Evolutionary conservation across 2,329 filamentous ascomycete species (phyloP).

Genomic region (Aspergillus pseudoviridinutans): DNA sequence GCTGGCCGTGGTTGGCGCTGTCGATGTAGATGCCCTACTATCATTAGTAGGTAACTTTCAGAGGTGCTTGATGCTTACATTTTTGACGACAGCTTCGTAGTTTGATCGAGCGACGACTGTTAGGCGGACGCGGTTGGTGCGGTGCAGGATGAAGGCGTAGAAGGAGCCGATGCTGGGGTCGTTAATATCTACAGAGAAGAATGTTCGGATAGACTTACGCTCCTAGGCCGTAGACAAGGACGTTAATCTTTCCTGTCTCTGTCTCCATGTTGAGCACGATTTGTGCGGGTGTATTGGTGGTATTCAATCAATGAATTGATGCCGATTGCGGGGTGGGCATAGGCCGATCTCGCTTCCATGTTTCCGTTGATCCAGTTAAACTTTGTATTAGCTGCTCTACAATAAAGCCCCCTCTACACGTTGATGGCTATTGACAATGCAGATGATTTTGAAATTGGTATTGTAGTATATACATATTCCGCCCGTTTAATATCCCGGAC

Average conservation of each 20-base stretch:
- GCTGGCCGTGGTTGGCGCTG: slow-evolving; percentile 40
- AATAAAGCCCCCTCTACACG: too few species aligned
- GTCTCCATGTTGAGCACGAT: not conserved
- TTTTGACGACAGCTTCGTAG: slow-evolving; percentile 39
- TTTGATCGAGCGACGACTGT: slow-evolving; percentile 46
- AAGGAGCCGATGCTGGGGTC: slow-evolving; percentile 52
- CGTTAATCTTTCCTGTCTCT: slow-evolving; percentile 27
- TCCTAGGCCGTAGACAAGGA: slow-evolving; percentile 52
- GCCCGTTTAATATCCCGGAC: not conserved
- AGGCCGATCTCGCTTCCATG: too few species aligned
- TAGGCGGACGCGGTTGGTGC: slow-evolving; percentile 37
- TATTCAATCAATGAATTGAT: too few species aligned
- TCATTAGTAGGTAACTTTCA: too few species aligned
- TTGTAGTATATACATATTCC: not conserved
- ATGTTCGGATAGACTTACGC: slow-evolving; percentile 40
- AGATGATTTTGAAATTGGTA: too few species aligned
- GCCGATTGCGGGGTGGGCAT: too few species aligned
- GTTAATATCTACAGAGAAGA: not conserved
- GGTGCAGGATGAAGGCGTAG: slow-evolving; percentile 53
- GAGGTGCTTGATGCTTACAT: slow-evolving; percentile 23
- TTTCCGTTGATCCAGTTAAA: too few species aligned
- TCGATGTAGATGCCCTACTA: slow-evolving; percentile 40
- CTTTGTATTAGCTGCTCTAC: too few species aligned
- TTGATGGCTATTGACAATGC: too few species aligned
- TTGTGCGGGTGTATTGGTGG: too few species aligned